Evolutionary conservation across 345 rosid genomes (phyloP).

Genomic region (Lepidium africanum): DNA sequence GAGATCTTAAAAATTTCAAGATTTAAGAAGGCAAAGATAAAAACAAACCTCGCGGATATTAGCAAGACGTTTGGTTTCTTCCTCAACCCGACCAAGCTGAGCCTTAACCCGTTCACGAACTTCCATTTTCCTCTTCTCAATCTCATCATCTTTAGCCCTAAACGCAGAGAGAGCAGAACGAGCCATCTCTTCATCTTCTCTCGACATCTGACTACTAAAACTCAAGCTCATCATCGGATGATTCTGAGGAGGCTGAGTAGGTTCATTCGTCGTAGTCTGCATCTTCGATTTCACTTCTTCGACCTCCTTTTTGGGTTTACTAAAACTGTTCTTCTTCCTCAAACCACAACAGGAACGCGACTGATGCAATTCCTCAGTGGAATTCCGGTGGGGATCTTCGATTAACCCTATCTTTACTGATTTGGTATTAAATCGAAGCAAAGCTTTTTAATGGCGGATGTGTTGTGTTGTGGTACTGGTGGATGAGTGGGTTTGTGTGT

Average conservation of each 20-base stretch:
- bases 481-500: slow-evolving; percentile 21
- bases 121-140: slow-evolving; percentile 81
- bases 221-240: slow-evolving; percentile 49
- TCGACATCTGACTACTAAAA: slow-evolving; percentile 78
- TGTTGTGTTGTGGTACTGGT: neutral
- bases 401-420: slow-evolving; percentile 22
- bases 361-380: slow-evolving; percentile 28
- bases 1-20: neutral
- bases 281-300: slow-evolving; percentile 19
- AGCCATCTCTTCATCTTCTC: slow-evolving; percentile 92
- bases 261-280: slow-evolving; percentile 31
- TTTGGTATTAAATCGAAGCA: slow-evolving; percentile 13
- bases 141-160: slow-evolving; percentile 97
- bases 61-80: slow-evolving; percentile 79
- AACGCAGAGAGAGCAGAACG: slow-evolving; percentile 84
- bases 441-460: slow-evolving; percentile 13
- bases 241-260: slow-evolving; percentile 25
- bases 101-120: slow-evolving; percentile 77
- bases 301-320: neutral
- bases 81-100: slow-evolving; percentile 80
- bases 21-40: neutral
- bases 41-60: slow-evolving; percentile 66
- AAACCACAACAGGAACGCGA: slow-evolving; percentile 30
- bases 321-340: slow-evolving; percentile 11
- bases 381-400: slow-evolving; percentile 24